phyloP scores from a whole-genome alignment of 225 moss, liverwort and hornwort species.

The Takakia lepidozioides region DNA sequence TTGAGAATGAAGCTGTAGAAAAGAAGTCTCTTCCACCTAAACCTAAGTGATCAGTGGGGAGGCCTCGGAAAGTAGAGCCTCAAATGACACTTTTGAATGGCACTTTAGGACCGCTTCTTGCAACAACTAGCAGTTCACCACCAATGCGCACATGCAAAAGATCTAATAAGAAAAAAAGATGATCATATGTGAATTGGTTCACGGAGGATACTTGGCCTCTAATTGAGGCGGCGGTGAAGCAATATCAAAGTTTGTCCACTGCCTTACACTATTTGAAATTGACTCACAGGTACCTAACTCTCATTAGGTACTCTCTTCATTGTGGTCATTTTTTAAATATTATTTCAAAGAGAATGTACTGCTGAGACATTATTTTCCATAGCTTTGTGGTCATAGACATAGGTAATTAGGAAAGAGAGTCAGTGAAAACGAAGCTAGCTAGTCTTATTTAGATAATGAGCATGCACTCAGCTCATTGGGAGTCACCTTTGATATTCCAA shows the following conservation, averaged over 20 bases:
- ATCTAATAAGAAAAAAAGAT: neutral
- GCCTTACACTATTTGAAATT: constrained; percentile 6
- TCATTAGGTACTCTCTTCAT: neutral
- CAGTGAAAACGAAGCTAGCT: too few relatives aligned
- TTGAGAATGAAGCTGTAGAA: neutral
- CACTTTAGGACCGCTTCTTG: neutral
- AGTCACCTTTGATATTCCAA: too few relatives aligned
- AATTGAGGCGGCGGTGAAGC: neutral
- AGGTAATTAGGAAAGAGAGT: too few relatives aligned
- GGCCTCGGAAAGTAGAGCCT: constrained; percentile 3
- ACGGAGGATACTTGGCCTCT: neutral
- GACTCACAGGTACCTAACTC: neutral
- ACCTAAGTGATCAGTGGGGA: neutral
- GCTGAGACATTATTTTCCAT: too few relatives aligned
- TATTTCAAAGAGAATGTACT: neutral
- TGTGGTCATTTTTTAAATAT: neutral
- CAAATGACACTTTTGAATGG: neutral
- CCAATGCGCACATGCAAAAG: neutral
- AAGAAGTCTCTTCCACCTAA: neutral
- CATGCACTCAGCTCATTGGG: too few relatives aligned
- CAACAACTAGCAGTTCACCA: neutral
- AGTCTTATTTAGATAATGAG: too few relatives aligned
- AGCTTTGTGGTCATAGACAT: too few relatives aligned
- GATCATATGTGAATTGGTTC: constrained; percentile 3
- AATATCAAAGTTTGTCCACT: neutral